Evolutionary conservation across 768 basidiomycete species (phyloP), one percentile per base, ranked within the genome.

Genomic region (Russula virescens): DNA sequence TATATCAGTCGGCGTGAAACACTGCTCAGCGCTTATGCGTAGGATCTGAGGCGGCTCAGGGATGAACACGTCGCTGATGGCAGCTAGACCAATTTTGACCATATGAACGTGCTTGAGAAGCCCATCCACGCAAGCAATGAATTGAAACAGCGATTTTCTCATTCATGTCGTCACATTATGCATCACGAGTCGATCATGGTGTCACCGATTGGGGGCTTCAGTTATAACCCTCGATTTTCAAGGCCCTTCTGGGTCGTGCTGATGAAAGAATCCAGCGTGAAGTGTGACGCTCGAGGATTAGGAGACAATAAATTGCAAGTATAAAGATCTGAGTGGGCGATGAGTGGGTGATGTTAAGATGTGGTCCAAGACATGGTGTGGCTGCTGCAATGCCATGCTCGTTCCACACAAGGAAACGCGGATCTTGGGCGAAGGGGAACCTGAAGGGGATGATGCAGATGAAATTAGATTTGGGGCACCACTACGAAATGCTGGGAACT

Each of bases 381-480:
- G 54, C 40, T 18, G 16, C 21, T 18, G 31, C 45, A 42, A 47
- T 40, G 47, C 21, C 18, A 25, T 48, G 18, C 25, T 28, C 21
- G 60, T 35, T 31, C 25, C 42, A 45, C 14, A 35, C 19, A 11
- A 23, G 5, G 21, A n/a, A 34, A 34, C n/a, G 31, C 26, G 21
- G 31, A 23, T 23, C 47, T 21, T 50, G 48, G 48, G 58, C 26
- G 10, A 42, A 58, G 48, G 57, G 48, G 55, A 55, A 34, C 42
- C 23, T 18, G 19, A 43, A 55, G 5, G 42, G 23, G 11, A 45
- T 55, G 31, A 31, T 31, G 31, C 31, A 31, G 8, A 31, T 31
- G 31, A 31, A 31, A 4, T 31, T 8, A n/a, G n/a, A n/a, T 43
- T 13, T 13, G 34, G 10, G 14, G 28, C 28, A 19, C 34, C 38